phyloP scores from a whole-genome alignment of 495 filamentous ascomycete species.

The Amniculicola lignicola region DNA sequence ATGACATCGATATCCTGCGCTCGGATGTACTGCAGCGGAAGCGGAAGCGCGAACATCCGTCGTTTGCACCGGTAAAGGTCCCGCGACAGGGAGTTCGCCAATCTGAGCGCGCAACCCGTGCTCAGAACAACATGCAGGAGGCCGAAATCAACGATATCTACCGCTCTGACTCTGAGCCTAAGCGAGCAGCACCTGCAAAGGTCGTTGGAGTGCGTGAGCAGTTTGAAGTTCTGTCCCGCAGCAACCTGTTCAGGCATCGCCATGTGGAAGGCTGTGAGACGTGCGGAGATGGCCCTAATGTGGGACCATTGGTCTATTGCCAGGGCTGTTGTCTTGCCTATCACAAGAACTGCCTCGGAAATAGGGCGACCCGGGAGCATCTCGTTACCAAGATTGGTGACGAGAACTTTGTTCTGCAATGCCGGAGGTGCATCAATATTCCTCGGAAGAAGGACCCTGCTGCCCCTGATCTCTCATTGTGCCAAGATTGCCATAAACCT shows the following conservation, averaged over 20 bases:
- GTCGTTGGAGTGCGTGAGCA: conserved; percentile 63
- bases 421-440: conserved; percentile 72
- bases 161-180: conserved; percentile 42
- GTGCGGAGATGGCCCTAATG: conserved; percentile 58
- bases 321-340: conserved; percentile 85
- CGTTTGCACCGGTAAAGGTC: conserved; percentile 10
- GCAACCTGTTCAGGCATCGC: conserved; percentile 59
- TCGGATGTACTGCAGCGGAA: conserved; percentile 28
- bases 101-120: conserved; percentile 41
- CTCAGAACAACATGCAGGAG: conserved; percentile 60
- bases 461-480: conserved; percentile 66
- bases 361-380: conserved; percentile 72
- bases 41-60: conserved; percentile 12
- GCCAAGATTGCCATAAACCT: conserved; percentile 60
- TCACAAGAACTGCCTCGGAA: conserved; percentile 77
- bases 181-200: conserved; percentile 46
- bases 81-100: conserved; percentile 29
- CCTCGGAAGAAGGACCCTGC: conserved; percentile 62
- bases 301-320: conserved; percentile 67
- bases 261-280: conserved; percentile 69
- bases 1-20: conserved; percentile 22
- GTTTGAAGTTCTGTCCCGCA: conserved; percentile 55
- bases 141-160: conserved; percentile 62
- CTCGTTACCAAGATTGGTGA: conserved; percentile 85
- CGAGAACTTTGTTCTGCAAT: conserved; percentile 83